Evolutionary conservation across 495 filamentous ascomycete genomes (phyloP).

Genomic region (Lasiosphaeria ovina): DNA sequence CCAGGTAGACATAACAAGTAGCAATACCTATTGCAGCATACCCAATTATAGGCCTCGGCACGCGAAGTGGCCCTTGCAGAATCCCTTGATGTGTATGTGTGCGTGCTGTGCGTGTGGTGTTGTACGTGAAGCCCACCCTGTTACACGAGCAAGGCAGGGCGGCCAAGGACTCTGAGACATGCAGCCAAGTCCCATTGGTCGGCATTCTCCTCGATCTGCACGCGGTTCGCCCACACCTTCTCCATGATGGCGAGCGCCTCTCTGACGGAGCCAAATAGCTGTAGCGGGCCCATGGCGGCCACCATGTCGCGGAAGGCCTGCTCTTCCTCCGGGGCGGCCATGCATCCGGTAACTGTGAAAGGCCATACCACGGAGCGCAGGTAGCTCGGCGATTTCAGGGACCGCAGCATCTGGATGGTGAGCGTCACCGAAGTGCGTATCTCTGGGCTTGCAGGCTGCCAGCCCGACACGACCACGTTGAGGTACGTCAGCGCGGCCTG

Average conservation of each 20-base stretch:
- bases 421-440: constrained; percentile 35
- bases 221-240: constrained; percentile 45
- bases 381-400: constrained; percentile 25
- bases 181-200: constrained; percentile 39
- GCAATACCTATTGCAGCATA: too few species aligned
- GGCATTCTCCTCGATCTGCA: constrained; percentile 28
- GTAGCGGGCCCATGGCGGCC: constrained; percentile 36
- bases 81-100: too few species aligned
- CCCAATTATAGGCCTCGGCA: too few species aligned
- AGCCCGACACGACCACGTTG: constrained; percentile 50
- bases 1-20: too few species aligned
- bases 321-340: constrained; percentile 45
- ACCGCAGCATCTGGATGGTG: constrained; percentile 34
- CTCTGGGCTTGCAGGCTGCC: constrained; percentile 46
- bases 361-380: constrained; percentile 51
- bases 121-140: too few species aligned
- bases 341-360: constrained; percentile 51
- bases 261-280: constrained; percentile 44
- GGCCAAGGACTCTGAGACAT: constrained; percentile 38
- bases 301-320: constrained; percentile 40
- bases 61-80: too few species aligned
- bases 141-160: constrained; percentile 41
- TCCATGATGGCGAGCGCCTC: constrained; percentile 53
- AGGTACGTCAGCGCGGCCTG: constrained; percentile 51
- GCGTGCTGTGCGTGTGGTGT: too few species aligned